Conservation (phyloP, 169 alveolate species). For the Theileria orientalis region DNA sequence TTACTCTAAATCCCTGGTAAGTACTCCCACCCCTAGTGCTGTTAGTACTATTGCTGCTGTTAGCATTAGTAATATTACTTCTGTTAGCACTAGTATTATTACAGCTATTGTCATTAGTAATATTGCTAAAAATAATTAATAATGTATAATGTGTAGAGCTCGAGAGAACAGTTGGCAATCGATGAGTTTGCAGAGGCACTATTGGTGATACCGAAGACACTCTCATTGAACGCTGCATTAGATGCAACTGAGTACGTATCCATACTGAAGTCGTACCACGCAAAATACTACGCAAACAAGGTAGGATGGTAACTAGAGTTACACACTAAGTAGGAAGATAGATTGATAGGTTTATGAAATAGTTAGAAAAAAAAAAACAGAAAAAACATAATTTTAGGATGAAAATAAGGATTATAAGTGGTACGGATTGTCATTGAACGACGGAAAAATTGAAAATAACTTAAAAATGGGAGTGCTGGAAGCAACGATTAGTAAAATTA, state of each 20-base stretch:
- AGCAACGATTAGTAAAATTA: slow-evolving; percentile 92
- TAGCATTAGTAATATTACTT: background rate
- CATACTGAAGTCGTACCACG: slow-evolving; percentile 90
- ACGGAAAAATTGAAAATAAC: slow-evolving; percentile 93
- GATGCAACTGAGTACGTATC: slow-evolving; percentile 94
- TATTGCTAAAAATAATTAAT: background rate
- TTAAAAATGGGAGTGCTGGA: slow-evolving; percentile 94
- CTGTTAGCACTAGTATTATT: background rate
- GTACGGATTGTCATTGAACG: slow-evolving; percentile 93
- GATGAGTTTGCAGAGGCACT: slow-evolving; percentile 98
- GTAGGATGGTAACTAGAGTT: slow-evolving; percentile 30
- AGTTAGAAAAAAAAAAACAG: too few relatives aligned
- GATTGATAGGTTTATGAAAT: too few relatives aligned
- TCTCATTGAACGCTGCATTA: slow-evolving; percentile 98
- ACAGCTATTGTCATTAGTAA: background rate
- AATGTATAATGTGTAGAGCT: too few relatives aligned
- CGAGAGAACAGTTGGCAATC: slow-evolving; percentile 97
- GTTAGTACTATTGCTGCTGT: background rate
- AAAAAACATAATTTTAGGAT: slow-evolving; percentile 37
- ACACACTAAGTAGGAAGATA: too few relatives aligned
- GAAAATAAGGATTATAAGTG: slow-evolving; percentile 72
- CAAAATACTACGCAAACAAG: slow-evolving; percentile 69
- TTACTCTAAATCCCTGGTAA: slow-evolving; percentile 91
- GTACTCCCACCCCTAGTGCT: background rate
- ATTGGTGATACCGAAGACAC: slow-evolving; percentile 95